These are phyloP conservation scores for Tetraselmis chui DNA, from an alignment of 139 green algal species.

Conservation along the genomic window DNA sequence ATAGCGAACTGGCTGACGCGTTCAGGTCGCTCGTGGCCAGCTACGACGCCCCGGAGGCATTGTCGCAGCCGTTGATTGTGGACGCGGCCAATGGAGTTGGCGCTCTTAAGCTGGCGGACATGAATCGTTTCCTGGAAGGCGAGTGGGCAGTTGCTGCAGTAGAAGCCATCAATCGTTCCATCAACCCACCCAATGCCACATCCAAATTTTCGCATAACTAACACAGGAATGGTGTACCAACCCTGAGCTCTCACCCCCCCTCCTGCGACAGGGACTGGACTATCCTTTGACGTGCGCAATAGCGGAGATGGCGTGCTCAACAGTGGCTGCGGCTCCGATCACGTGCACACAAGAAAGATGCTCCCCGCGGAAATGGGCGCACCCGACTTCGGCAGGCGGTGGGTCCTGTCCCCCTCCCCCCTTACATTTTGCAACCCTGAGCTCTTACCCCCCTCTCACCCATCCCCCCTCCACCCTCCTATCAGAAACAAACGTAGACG, in stretches of 20 bases:
- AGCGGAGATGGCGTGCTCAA: conserved; percentile 62
- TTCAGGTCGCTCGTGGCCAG: conserved; percentile 12
- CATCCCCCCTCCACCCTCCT: no score
- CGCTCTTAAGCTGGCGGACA: conserved; percentile 45
- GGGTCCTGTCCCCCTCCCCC: no score
- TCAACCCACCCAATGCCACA: no score
- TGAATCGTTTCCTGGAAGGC: not conserved
- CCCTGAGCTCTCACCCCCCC: no score
- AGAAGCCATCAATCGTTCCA: no score
- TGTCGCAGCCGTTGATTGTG: conserved; percentile 48
- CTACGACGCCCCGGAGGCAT: not conserved
- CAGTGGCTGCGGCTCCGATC: conserved; percentile 82
- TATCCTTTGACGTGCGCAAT: not conserved
- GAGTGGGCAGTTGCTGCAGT: no score
- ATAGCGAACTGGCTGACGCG: conserved; percentile 23
- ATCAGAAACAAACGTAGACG: no score
- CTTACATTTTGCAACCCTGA: no score
- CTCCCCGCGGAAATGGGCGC: conserved; percentile 28
- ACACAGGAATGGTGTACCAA: no score
- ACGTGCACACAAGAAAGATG: conserved; percentile 83
- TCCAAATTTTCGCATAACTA: no score
- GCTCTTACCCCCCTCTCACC: no score
- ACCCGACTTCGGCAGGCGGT: not conserved
- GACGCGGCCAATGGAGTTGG: conserved; percentile 95
- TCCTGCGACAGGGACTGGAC: not conserved